Conservation (phyloP, 23 red algal species). For the Agarophyton chilense region DNA sequence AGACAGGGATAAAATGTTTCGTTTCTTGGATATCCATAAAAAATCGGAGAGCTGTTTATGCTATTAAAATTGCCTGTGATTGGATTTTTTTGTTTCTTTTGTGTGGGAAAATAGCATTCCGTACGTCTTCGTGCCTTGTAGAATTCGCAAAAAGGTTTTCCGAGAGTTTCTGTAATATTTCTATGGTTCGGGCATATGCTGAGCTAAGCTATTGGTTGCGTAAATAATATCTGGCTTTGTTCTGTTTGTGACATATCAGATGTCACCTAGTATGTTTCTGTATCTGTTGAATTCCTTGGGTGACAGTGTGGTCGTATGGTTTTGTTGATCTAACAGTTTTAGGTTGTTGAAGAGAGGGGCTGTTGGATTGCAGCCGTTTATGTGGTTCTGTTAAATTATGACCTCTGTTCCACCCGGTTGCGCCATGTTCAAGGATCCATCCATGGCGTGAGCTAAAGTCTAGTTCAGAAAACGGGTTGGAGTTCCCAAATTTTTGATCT, state of each 20-base stretch:
- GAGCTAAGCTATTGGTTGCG: background rate
- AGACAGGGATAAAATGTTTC: background rate
- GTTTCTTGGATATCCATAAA: constrained; percentile 3
- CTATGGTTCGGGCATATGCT: background rate
- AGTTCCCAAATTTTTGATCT: too few species aligned
- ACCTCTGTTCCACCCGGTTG: too few species aligned
- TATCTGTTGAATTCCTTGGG: too few species aligned
- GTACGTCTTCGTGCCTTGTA: background rate
- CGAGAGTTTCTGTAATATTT: background rate
- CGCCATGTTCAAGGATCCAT: too few species aligned
- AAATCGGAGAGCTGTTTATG: too few species aligned
- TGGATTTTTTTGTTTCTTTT: background rate
- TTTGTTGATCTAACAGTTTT: too few species aligned
- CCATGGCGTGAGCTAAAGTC: too few species aligned
- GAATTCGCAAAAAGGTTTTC: constrained; percentile 25
- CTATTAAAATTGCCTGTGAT: background rate
- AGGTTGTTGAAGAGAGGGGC: too few species aligned
- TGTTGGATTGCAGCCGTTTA: too few species aligned
- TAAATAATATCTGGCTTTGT: constrained; percentile 5
- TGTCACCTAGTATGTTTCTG: background rate
- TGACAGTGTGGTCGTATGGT: too few species aligned
- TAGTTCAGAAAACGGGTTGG: too few species aligned
- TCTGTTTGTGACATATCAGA: background rate
- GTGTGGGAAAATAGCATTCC: background rate
- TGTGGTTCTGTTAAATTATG: too few species aligned